These are phyloP conservation scores for Aphelidium insulamus DNA, from an alignment of 371 early-diverging fungal genomes.

Conservation along the genomic window DNA sequence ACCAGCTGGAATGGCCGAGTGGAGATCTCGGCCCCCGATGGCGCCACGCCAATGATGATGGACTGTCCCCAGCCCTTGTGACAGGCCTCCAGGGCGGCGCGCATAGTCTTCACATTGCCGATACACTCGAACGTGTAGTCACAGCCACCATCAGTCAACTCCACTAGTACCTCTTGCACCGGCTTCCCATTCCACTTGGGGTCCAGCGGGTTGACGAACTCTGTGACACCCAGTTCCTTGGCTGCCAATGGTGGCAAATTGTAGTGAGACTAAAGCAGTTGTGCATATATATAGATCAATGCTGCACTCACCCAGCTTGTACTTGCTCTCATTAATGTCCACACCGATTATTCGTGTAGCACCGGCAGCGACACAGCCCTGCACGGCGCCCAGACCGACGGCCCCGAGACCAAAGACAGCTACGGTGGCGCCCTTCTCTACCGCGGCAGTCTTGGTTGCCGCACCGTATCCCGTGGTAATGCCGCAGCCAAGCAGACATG, in stretches of 20 bases:
- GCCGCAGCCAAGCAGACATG: conserved; percentile 83
- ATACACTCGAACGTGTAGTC: conserved; percentile 92
- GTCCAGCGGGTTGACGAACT: conserved; percentile 74
- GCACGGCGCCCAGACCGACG: conserved; percentile 74
- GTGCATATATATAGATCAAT: conserved; percentile 1
- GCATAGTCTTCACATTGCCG: conserved; percentile 76
- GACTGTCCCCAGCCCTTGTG: conserved; percentile 86
- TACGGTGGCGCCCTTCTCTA: conserved; percentile 43
- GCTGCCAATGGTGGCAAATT: conserved; percentile 17
- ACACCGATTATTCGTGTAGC: conserved; percentile 73
- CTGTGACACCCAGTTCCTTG: conserved; percentile 72
- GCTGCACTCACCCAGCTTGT: too few species aligned
- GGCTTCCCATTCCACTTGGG: conserved; percentile 28
- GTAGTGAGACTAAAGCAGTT: conserved; percentile 5
- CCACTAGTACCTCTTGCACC: conserved; percentile 64
- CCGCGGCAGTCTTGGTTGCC: conserved; percentile 74
- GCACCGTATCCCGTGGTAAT: conserved; percentile 92
- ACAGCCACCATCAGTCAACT: conserved; percentile 79
- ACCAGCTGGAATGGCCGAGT: conserved; percentile 89
- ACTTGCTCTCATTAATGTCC: conserved; percentile 69
- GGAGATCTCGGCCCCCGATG: conserved; percentile 67
- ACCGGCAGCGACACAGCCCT: conserved; percentile 49
- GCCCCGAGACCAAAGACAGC: conserved; percentile 93
- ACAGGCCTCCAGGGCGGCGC: conserved; percentile 73
- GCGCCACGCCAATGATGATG: conserved; percentile 78